Base-by-base conservation (phyloP, 306 rosid genomes). In the Lupinus albus region DNA sequence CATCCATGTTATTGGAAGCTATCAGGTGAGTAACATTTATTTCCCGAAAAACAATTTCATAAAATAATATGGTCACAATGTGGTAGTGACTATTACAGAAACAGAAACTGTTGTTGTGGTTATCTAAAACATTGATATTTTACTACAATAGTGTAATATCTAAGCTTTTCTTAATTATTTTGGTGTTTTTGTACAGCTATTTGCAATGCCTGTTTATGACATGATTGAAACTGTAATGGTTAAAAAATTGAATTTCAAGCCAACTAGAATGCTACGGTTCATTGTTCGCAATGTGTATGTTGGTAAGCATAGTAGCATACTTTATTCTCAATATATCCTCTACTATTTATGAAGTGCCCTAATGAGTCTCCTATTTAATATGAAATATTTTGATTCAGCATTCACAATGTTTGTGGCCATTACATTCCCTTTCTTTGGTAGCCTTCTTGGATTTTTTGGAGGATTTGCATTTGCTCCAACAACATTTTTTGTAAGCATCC, bases 141-240 rank as follows among this genome's bases (percentile, higher is more conserved):
- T n/a, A n/a, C n/a, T n/a, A n/a, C n/a, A n/a, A n/a, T 33, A 4
- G 5, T 32, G 25, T 9, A 11, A 30, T 30, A 16, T 6, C 48
- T 54, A 1, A 13, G 21, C 25, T 17, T 44, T 57, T 11, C n/a
- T n/a, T 6, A 7, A 2, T 39, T 76, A 14, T 20, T 6, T 32
- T 50, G 36, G 3, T 64, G 55, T 10, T 36, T 46, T 14, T 13
- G 6, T 61, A 12, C 38, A 88, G 96, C 68, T 91, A 4, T 86
- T 61, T 74, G 97, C 97, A 35, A 91, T 91, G 91, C 93, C 97
- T 0, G 97, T 86, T 20, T 88, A 88, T n/a, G n/a, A n/a, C n/a
- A n/a, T n/a, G n/a, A n/a, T n/a, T n/a, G n/a, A n/a, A n/a, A n/a
- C n/a, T n/a, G n/a, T n/a, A n/a, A n/a, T n/a, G n/a, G n/a, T n/a